Evolutionary conservation across 805 yeast species (phyloP).

Genomic region (Yamadazyma sp.): DNA sequence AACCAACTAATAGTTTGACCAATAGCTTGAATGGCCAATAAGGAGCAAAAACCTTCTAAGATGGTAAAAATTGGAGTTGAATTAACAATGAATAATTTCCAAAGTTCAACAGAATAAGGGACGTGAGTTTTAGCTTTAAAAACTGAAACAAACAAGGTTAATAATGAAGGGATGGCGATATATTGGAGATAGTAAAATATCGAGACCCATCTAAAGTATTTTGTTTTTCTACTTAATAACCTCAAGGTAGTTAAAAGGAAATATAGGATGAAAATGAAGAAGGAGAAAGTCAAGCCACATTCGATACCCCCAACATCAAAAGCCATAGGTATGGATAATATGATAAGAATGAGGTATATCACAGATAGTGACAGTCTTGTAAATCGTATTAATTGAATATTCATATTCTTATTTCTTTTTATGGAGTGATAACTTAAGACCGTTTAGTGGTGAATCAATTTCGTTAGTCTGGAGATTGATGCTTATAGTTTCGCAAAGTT

Average conservation of each 20-base stretch:
- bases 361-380: conserved; percentile 37
- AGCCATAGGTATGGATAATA: conserved; percentile 85
- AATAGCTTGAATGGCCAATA: conserved; percentile 85
- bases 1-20: conserved; percentile 81
- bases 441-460: too few species aligned
- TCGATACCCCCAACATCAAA: conserved; percentile 90
- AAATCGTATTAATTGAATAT: conserved; percentile 8
- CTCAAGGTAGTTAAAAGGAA: conserved; percentile 71
- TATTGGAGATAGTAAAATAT: conserved; percentile 77
- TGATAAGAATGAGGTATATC: conserved; percentile 62
- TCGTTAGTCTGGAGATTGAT: too few species aligned
- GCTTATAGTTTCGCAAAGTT: too few species aligned
- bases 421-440: too few species aligned
- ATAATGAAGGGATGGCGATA: conserved; percentile 72
- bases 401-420: too few species aligned
- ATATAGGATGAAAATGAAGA: conserved; percentile 57
- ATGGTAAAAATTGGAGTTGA: conserved; percentile 88
- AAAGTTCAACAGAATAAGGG: conserved; percentile 44
- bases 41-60: conserved; percentile 89
- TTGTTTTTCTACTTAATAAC: conserved; percentile 43
- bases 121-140: conserved; percentile 29
- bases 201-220: conserved; percentile 43
- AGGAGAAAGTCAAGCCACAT: conserved; percentile 85
- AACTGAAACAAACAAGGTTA: conserved; percentile 63
- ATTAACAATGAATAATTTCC: conserved; percentile 71